phyloP scores from a whole-genome alignment of 139 green algal species.

The Chlorella vulgaris region DNA sequence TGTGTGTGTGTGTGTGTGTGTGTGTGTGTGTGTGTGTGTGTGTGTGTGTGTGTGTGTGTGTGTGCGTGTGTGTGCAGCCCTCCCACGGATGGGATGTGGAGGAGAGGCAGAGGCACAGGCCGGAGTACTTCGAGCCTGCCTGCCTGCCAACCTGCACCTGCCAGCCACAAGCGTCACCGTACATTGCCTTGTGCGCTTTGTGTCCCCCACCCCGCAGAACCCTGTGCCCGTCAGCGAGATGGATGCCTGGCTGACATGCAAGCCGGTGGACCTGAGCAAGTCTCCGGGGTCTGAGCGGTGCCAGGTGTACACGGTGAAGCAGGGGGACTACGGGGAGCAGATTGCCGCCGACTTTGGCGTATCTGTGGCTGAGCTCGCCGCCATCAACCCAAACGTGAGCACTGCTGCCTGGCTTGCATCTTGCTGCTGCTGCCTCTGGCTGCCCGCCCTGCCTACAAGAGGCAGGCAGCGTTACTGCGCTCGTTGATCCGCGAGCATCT shows the following conservation, averaged over 20 bases:
- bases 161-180: neutral
- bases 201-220: slow-evolving; percentile 2
- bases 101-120: no score
- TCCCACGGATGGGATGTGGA: no score
- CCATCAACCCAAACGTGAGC: slow-evolving; percentile 24
- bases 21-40: no score
- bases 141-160: neutral
- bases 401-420: neutral
- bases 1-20: no score
- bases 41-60: no score
- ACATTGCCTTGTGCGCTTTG: neutral
- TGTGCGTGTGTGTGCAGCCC: no score
- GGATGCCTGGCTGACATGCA: slow-evolving; percentile 23
- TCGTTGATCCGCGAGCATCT: no score
- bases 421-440: neutral
- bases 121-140: neutral
- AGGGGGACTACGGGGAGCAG: slow-evolving; percentile 17
- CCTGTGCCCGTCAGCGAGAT: slow-evolving; percentile 33
- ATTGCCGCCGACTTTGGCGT: slow-evolving; percentile 31
- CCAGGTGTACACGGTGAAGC: slow-evolving; percentile 31
- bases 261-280: neutral
- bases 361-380: slow-evolving; percentile 10
- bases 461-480: neutral
- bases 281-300: slow-evolving; percentile 3
- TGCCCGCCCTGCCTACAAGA: neutral